These are phyloP conservation scores for Apostasia ramifera DNA, from an alignment of 106 monocot species.

Conservation along the genomic window DNA sequence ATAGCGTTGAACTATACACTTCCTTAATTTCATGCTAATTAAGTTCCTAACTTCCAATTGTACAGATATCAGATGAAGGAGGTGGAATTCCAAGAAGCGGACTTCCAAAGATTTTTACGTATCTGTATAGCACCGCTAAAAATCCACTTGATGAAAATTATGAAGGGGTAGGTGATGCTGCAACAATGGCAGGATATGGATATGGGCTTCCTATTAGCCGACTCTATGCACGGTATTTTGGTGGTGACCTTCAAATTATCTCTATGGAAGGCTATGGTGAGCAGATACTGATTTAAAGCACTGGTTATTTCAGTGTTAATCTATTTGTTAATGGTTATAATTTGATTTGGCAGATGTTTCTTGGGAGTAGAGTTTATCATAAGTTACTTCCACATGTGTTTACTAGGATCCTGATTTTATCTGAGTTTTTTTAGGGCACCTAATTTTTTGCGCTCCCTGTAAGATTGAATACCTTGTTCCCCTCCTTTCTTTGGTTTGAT, in stretches of 20 bases:
- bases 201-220: slow-evolving; percentile 96
- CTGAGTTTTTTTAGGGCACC: no score
- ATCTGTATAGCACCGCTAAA: slow-evolving; percentile 91
- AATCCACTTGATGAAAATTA: slow-evolving; percentile 58
- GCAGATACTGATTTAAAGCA: background rate
- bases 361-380: no score
- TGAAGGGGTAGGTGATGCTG: slow-evolving; percentile 25
- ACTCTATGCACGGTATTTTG: slow-evolving; percentile 98
- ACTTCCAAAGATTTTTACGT: slow-evolving; percentile 89
- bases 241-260: slow-evolving; percentile 93
- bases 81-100: slow-evolving; percentile 96
- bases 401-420: no score
- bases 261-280: slow-evolving; percentile 99
- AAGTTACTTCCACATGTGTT: no score
- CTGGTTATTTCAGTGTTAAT: no score
- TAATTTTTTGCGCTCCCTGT: no score
- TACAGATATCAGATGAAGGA: slow-evolving; percentile 97
- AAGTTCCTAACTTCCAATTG: background rate
- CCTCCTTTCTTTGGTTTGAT: no score
- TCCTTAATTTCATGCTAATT: no score
- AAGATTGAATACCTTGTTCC: no score
- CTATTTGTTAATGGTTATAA: no score
- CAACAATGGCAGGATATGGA: slow-evolving; percentile 96
- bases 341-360: no score
- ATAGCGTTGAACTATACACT: no score